Evolutionary conservation across 2,329 filamentous ascomycete genomes (phyloP).

Genomic region (Colletotrichum coccodes): DNA sequence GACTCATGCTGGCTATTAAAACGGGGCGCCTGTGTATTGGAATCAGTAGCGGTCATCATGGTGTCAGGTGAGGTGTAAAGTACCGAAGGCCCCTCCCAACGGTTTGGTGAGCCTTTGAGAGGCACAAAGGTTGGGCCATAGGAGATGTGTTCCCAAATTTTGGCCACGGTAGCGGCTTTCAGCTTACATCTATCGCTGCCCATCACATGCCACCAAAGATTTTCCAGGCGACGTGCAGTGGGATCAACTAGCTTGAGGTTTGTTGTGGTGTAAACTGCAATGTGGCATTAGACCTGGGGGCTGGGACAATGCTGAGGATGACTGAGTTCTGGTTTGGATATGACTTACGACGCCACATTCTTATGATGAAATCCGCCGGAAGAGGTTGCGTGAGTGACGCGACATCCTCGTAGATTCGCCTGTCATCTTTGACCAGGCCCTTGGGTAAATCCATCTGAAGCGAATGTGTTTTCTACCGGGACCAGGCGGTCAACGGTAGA

Average conservation of each 20-base stretch:
- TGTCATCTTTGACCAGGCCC: constrained; percentile 34
- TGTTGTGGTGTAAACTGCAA: constrained; percentile 68
- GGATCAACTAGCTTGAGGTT: constrained; percentile 68
- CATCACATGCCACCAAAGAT: constrained; percentile 75
- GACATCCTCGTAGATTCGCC: constrained; percentile 32
- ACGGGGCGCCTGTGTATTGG: constrained; percentile 31
- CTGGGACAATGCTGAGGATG: neutral
- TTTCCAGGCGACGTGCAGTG: constrained; percentile 70
- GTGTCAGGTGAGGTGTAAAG: constrained; percentile 11
- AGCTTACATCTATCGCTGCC: constrained; percentile 65
- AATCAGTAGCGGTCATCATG: constrained; percentile 15
- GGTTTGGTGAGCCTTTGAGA: constrained; percentile 61
- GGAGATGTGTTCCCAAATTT: constrained; percentile 67
- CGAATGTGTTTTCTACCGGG: constrained; percentile 21
- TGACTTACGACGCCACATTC: constrained; percentile 33
- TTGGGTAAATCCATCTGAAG: constrained; percentile 35
- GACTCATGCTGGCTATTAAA: constrained; percentile 32
- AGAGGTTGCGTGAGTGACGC: constrained; percentile 31
- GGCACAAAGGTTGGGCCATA: constrained; percentile 67
- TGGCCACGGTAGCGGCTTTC: constrained; percentile 63
- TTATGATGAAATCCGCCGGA: constrained; percentile 31
- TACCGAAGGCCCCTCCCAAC: constrained; percentile 63
- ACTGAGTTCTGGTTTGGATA: neutral
- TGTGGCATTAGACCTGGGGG: constrained; percentile 1
- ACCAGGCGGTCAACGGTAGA: constrained; percentile 28